A percentile compares a stretch with the other conserved stretches of the same genome.
These are phyloP conservation scores for Amoebophrya sp. DNA, from an alignment of 169 alveolate species.

Conservation along the genomic window DNA sequence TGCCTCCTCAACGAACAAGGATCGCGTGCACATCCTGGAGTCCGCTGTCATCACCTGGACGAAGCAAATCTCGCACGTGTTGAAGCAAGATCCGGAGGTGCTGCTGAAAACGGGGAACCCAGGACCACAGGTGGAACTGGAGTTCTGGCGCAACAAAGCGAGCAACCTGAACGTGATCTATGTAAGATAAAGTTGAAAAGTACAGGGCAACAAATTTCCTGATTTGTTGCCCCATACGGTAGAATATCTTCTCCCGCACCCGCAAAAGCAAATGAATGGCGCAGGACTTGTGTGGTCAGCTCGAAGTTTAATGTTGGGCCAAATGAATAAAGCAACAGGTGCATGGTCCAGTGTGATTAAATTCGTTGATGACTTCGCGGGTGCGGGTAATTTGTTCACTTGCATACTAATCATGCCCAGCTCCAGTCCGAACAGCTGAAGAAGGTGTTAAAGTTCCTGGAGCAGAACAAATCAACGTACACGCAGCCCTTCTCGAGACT, in stretches of 20 bases:
- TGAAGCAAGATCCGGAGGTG: slow-evolving; percentile 86
- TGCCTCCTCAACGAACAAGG: slow-evolving; percentile 68
- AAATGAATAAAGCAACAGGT: no score
- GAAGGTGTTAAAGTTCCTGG: slow-evolving; percentile 77
- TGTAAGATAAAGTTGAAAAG: no score
- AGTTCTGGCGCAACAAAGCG: slow-evolving; percentile 76
- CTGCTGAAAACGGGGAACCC: slow-evolving; percentile 83
- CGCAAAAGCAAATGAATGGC: no score
- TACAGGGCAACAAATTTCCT: no score
- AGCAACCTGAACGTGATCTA: background rate
- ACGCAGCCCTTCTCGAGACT: slow-evolving; percentile 79
- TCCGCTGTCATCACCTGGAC: slow-evolving; percentile 89
- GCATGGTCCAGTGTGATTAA: no score
- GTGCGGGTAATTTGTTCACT: slow-evolving; percentile 59
- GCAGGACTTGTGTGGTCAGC: no score
- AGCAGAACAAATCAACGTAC: slow-evolving; percentile 81
- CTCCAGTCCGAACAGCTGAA: slow-evolving; percentile 72
- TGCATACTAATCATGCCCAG: slow-evolving; percentile 76
- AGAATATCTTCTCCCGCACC: no score
- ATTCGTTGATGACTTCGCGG: no score
- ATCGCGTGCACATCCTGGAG: slow-evolving; percentile 84
- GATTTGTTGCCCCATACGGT: no score
- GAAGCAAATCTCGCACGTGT: slow-evolving; percentile 79
- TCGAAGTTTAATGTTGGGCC: no score
- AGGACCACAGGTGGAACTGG: slow-evolving; percentile 81